These are phyloP conservation scores for Daldinia eschscholtzii DNA, from an alignment of 2,329 filamentous ascomycete genomes.

Conservation along the genomic window DNA sequence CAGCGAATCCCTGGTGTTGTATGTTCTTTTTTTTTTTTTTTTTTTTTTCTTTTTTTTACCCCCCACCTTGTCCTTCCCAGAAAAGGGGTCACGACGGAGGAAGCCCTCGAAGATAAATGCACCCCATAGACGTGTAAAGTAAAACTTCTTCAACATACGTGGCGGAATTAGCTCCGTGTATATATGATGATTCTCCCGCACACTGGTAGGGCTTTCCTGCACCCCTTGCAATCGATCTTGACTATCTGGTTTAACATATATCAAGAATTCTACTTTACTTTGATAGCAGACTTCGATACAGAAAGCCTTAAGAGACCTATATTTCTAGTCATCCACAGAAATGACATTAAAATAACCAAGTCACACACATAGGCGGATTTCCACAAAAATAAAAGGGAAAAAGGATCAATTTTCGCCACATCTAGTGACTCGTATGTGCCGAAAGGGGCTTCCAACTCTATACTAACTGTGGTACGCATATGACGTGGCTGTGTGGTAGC, in stretches of 20 bases:
- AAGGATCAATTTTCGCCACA: neutral
- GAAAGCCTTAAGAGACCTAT: too few relatives aligned
- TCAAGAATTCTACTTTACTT: neutral
- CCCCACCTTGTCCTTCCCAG: too few relatives aligned
- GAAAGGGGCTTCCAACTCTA: neutral
- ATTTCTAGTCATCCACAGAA: neutral
- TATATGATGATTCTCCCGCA: neutral
- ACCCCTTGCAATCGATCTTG: neutral
- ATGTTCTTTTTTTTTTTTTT: slow-evolving; percentile 16
- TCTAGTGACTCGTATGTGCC: neutral
- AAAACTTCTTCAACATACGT: neutral
- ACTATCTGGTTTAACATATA: too few relatives aligned
- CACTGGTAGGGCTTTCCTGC: neutral
- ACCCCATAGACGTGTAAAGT: neutral
- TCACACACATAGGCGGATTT: neutral
- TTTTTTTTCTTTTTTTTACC: neutral
- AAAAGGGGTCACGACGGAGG: neutral
- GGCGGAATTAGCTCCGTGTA: neutral
- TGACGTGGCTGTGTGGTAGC: neutral
- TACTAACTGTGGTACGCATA: neutral
- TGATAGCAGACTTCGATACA: neutral
- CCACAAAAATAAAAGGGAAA: too few relatives aligned
- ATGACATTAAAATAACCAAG: neutral
- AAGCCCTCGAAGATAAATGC: neutral
- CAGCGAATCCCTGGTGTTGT: slow-evolving; percentile 31